These are phyloP conservation scores for Dillenia turbinata DNA, from an alignment of 164 flowering plant genomes.

Conservation along the genomic window DNA sequence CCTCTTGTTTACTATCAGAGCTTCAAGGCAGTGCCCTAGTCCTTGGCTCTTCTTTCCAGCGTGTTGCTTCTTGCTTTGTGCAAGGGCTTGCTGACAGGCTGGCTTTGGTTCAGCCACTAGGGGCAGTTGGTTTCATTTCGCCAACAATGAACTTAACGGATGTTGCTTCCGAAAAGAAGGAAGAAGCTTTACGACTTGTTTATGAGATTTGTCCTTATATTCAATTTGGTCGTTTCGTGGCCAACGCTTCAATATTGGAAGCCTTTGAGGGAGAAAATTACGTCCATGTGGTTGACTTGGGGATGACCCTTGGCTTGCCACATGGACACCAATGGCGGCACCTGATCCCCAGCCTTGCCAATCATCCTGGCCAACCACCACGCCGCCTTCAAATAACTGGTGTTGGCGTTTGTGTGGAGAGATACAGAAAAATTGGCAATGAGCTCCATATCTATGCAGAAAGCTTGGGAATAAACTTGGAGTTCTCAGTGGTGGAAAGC, in stretches of 20 bases:
- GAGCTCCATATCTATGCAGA: slow-evolving; percentile 39
- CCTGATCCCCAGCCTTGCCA: slow-evolving; percentile 48
- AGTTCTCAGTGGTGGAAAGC: slow-evolving; percentile 41
- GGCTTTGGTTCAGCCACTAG: slow-evolving; percentile 42
- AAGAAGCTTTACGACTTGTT: slow-evolving; percentile 53
- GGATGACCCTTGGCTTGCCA: slow-evolving; percentile 53
- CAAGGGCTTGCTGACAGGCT: slow-evolving; percentile 52
- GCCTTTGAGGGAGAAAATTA: slow-evolving; percentile 70
- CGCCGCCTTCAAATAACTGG: slow-evolving; percentile 41
- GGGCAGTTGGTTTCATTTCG: slow-evolving; percentile 34
- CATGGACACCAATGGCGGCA: slow-evolving; percentile 54
- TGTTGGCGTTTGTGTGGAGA: slow-evolving; percentile 26
- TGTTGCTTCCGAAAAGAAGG: slow-evolving; percentile 26
- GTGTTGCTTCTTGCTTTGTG: slow-evolving; percentile 66
- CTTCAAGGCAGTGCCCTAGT: slow-evolving; percentile 51
- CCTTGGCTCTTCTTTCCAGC: slow-evolving; percentile 61
- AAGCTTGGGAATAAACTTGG: slow-evolving; percentile 31
- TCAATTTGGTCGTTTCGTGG: slow-evolving; percentile 59
- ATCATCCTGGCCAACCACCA: slow-evolving; percentile 30
- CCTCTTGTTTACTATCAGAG: slow-evolving; percentile 42
- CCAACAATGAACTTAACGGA: slow-evolving; percentile 20
- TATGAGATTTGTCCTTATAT: slow-evolving; percentile 56
- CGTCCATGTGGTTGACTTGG: slow-evolving; percentile 61
- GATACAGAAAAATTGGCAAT: slow-evolving; percentile 31
- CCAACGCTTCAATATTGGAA: slow-evolving; percentile 48